Conservation (phyloP, 768 basidiomycete species). For the Leucocoprinus leucothites region DNA sequence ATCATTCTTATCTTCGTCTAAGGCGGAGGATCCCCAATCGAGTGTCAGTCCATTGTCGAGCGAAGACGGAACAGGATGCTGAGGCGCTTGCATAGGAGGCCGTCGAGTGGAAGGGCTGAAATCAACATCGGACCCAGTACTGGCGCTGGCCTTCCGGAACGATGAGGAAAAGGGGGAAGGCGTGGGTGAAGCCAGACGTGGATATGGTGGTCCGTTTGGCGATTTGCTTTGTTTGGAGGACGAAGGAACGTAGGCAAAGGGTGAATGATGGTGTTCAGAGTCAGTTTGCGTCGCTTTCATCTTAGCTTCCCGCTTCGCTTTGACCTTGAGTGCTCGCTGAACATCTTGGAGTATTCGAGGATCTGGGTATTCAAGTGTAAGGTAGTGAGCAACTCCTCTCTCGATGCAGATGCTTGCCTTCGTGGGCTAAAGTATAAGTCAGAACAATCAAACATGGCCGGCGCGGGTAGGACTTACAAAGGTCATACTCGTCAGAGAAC, state of each 20-base stretch:
- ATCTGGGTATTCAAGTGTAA: conserved; percentile 41
- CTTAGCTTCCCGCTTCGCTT: conserved; percentile 73
- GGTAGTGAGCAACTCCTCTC: not conserved
- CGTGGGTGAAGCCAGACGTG: conserved; percentile 23
- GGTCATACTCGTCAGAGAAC: conserved; percentile 77
- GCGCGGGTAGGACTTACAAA: conserved; percentile 47
- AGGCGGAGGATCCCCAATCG: conserved; percentile 64
- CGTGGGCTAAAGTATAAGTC: conserved; percentile 49
- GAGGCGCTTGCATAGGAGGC: conserved; percentile 23
- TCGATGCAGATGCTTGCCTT: conserved; percentile 47
- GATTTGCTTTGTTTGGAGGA: conserved; percentile 23
- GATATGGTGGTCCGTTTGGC: conserved; percentile 16
- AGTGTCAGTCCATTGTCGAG: conserved; percentile 66
- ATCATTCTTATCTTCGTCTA: conserved; percentile 57
- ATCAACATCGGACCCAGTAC: conserved; percentile 52
- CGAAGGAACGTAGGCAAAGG: conserved; percentile 10
- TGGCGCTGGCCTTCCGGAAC: conserved; percentile 23
- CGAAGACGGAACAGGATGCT: conserved; percentile 68
- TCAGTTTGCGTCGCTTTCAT: conserved; percentile 26
- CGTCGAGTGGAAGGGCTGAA: conserved; percentile 62
- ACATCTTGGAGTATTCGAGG: conserved; percentile 81
- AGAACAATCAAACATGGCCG: not conserved
- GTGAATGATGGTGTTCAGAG: conserved; percentile 15
- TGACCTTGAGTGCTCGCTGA: conserved; percentile 68
- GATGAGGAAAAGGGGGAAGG: conserved; percentile 24